Evolutionary conservation across 2,329 filamentous ascomycete genomes (phyloP), one percentile per base, ranked within the genome.

Genomic region (Coniochaeta prunicola): DNA sequence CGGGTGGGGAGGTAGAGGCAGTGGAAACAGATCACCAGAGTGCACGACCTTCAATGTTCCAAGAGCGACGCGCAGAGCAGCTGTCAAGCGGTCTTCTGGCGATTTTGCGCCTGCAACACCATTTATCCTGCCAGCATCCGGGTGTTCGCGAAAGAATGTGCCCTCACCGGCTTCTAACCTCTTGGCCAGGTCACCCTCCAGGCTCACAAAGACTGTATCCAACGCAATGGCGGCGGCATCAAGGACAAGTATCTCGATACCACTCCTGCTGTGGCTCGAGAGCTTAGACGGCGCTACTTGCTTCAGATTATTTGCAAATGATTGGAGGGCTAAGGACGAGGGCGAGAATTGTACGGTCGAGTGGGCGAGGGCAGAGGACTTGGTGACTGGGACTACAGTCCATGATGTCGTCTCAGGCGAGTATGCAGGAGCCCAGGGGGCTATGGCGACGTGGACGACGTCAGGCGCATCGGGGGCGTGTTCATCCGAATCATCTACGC

Each of bases 161-260:
- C 84, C 89, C 70, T 96, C 90, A 53, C 92, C 87, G 69, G 92
- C 87, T 68, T 96, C 90, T 50, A 96, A 77, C 67, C 90, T 87
- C 64, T 86, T 86, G 42, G 94, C 83, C 7, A 93, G 81, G 59
- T 94, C 88, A 55, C 86, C 88, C 69, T 97, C 92, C 7, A 97
- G 79, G 56, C 84, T 91, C 59, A 97, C 90, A 69, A 91, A 96
- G 17, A 97, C 83, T 0, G 90, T 91, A 61, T 97, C 91, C 28
- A 97, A 77, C 1, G 87, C 82, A 28, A 97, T 74, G 1, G 93
- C 90, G 9, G 87, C 81, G 8, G 94, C 90, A 69, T 96, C 89
- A 59, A 96, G 78, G 28, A 96, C 82, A 59, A 91, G 80, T 62
- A 97, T 88, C 72, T 97, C 92, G 63, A 97, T 89, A 9, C 89